Evolutionary conservation across 2,329 filamentous ascomycete genomes (phyloP).

Genomic region (Cordyceps militaris): DNA sequence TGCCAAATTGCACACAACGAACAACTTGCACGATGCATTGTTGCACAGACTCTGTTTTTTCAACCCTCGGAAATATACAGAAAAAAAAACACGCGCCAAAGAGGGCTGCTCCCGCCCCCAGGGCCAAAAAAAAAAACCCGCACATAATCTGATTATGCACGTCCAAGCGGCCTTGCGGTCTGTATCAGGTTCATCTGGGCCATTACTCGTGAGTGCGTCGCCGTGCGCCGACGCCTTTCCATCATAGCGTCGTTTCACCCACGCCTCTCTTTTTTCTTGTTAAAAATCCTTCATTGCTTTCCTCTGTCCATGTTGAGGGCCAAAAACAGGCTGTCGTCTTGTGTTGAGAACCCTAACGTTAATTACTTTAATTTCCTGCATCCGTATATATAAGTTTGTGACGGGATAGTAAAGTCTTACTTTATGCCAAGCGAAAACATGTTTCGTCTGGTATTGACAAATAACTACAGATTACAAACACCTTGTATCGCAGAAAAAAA

Average conservation of each 20-base stretch:
- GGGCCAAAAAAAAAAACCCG: not conserved
- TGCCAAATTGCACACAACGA: no score
- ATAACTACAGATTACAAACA: not conserved
- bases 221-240: not conserved
- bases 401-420: no score
- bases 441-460: not conserved
- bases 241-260: slow-evolving; percentile 4
- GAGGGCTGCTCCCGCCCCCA: not conserved
- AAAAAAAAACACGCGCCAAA: not conserved
- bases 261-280: not conserved
- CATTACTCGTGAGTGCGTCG: not conserved
- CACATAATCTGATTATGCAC: not conserved
- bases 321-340: no score
- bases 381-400: no score
- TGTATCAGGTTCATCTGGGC: not conserved
- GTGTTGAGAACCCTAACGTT: no score
- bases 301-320: no score
- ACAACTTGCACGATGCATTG: no score
- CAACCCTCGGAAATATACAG: not conserved
- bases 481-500: not conserved
- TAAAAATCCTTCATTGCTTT: no score
- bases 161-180: not conserved
- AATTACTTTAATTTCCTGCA: no score
- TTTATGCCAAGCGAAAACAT: not conserved
- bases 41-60: not conserved